Conservation (phyloP, 2,329 filamentous ascomycete genomes). For the Cladorrhinum sp. region DNA sequence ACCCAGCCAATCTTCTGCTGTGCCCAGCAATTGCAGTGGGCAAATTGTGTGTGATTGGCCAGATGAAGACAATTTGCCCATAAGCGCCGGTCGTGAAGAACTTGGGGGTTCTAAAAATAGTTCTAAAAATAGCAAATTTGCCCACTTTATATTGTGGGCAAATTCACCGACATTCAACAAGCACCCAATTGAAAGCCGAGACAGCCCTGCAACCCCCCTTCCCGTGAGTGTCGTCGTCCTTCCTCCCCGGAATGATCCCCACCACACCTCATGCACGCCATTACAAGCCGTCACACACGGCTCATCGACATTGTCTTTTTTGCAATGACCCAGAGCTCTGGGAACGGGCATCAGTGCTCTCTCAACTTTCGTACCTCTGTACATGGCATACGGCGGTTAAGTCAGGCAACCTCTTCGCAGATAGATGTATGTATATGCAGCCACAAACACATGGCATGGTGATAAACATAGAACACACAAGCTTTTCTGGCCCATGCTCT, state of each 20-base stretch:
- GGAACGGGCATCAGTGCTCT: slow-evolving; percentile 5
- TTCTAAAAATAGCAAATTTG: background rate
- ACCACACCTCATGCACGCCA: background rate
- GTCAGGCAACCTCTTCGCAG: no score
- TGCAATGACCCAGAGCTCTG: slow-evolving; percentile 9
- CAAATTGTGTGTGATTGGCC: background rate
- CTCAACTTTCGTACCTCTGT: background rate
- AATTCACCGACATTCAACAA: background rate
- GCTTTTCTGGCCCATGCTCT: background rate
- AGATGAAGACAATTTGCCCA: background rate
- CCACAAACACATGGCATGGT: background rate
- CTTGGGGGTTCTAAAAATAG: background rate
- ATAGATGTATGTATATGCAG: no score
- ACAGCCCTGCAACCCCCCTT: background rate
- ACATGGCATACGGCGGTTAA: background rate
- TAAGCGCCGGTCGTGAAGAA: background rate
- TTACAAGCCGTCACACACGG: background rate
- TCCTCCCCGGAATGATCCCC: background rate
- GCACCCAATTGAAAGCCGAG: background rate
- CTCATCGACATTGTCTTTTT: background rate
- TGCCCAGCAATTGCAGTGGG: background rate
- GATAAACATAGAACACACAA: slow-evolving; percentile 17
- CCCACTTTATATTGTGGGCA: background rate
- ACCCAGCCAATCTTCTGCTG: background rate
- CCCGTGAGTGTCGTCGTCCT: background rate